These are phyloP conservation scores for Andrographis paniculata DNA, from an alignment of 305 asterid genomes.

Conservation along the genomic window DNA sequence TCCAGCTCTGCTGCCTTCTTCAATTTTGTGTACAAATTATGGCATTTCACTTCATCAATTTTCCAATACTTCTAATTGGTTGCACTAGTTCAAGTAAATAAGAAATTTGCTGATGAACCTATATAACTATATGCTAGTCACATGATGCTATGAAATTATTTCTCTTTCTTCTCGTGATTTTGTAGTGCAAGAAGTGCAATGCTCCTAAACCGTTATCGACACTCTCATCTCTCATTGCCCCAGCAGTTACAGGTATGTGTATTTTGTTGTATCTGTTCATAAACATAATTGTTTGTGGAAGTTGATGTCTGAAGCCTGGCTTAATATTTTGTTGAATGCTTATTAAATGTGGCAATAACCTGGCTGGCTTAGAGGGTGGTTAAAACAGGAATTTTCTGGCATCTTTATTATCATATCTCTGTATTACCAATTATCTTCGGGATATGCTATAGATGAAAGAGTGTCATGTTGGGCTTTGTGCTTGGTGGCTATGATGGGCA, in stretches of 20 bases:
- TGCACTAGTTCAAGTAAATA: conserved; percentile 3
- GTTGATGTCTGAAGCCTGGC: background rate
- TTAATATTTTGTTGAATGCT: too few relatives aligned
- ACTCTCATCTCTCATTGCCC: conserved; percentile 45
- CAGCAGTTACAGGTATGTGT: conserved; percentile 56
- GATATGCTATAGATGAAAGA: too few relatives aligned
- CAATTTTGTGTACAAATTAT: background rate
- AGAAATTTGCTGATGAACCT: conserved; percentile 5
- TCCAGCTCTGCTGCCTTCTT: too few relatives aligned
- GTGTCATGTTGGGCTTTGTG: too few relatives aligned
- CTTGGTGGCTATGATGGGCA: too few relatives aligned
- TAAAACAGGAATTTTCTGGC: too few relatives aligned
- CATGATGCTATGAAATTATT: conserved; percentile 9
- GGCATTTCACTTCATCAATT: too few relatives aligned
- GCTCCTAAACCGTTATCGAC: conserved; percentile 42
- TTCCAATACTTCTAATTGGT: conserved; percentile 12
- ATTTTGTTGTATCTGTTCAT: conserved; percentile 13
- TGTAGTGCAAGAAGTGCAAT: conserved; percentile 86
- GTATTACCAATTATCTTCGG: too few relatives aligned
- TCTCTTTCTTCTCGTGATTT: conserved; percentile 24
- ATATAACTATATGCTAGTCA: background rate
- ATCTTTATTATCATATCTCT: too few relatives aligned
- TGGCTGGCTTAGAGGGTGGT: too few relatives aligned
- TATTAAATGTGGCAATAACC: background rate
- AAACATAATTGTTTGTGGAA: conserved; percentile 4